Percentiles rank a stretch among this genome's conserved stretches.
Conservation (phyloP, 805 yeast species). For the Wickerhamiella nectarea region DNA sequence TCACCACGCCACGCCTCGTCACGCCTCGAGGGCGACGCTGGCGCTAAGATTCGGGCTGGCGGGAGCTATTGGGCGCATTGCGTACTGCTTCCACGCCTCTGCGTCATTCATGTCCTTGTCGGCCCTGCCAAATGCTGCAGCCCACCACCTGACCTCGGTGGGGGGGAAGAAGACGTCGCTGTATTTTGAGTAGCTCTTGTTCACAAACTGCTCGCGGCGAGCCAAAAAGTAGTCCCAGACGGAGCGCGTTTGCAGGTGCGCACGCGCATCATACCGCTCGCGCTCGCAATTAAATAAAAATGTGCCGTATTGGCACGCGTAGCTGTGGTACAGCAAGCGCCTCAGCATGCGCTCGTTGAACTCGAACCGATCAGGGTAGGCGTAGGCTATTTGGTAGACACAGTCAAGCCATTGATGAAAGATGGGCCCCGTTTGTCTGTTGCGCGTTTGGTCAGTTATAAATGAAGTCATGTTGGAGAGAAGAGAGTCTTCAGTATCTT, state of each 20-base stretch:
- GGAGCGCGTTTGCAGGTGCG: constrained; percentile 44
- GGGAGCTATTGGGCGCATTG: constrained; percentile 3
- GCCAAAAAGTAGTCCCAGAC: constrained; percentile 92
- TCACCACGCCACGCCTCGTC: too few relatives aligned
- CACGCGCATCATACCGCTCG: constrained; percentile 37
- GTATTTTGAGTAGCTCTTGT: constrained; percentile 30
- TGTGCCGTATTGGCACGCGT: constrained; percentile 91
- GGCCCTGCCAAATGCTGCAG: constrained; percentile 62
- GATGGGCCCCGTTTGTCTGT: constrained; percentile 60
- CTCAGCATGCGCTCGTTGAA: constrained; percentile 80
- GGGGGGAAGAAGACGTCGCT: constrained; percentile 23
- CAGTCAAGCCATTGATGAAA: constrained; percentile 91
- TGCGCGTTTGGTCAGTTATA: constrained; percentile 18
- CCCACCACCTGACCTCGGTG: constrained; percentile 73
- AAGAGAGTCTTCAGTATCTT: constrained; percentile 25
- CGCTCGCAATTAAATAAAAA: constrained; percentile 64
- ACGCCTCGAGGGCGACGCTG: constrained; percentile 10
- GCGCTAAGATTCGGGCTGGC: constrained; percentile 11
- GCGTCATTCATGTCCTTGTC: constrained; percentile 49
- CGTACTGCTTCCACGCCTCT: constrained; percentile 18
- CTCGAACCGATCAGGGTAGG: constrained; percentile 63
- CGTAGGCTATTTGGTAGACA: constrained; percentile 62
- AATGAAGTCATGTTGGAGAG: constrained; percentile 35
- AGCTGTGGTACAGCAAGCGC: constrained; percentile 70
- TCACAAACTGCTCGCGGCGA: constrained; percentile 54